phyloP scores from a whole-genome alignment of 768 basidiomycete species.

The Mycena leptocephala region DNA sequence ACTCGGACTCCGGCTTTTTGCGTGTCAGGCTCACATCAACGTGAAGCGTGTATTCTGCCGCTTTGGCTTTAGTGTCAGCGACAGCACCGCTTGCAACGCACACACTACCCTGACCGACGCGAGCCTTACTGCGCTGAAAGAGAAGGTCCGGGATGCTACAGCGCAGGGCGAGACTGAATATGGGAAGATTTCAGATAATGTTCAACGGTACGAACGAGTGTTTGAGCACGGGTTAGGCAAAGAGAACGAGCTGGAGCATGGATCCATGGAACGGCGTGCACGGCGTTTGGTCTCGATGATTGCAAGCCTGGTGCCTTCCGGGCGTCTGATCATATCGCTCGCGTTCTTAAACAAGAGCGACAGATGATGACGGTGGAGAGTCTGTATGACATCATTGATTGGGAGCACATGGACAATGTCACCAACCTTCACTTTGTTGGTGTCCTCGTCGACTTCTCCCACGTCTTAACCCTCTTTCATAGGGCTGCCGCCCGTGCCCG shows the following conservation, averaged over 20 bases:
- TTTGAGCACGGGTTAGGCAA: neutral
- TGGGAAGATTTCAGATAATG: neutral
- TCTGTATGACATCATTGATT: neutral
- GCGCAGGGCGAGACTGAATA: neutral
- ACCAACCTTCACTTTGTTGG: neutral
- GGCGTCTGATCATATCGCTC: neutral
- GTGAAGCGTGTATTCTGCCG: neutral
- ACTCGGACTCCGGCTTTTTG: neutral
- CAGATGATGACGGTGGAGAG: neutral
- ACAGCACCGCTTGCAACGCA: neutral
- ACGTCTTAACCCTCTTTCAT: too few species aligned
- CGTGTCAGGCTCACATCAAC: neutral
- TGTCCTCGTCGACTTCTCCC: too few species aligned
- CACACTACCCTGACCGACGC: neutral
- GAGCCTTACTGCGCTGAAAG: neutral
- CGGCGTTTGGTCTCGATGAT: neutral
- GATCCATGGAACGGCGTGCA: slow-evolving; percentile 7
- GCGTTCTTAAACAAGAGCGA: neutral
- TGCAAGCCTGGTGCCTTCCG: neutral
- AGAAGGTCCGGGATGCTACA: neutral
- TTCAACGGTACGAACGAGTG: neutral
- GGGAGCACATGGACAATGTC: neutral
- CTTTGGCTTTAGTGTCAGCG: neutral
- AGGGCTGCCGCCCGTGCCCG: too few species aligned
- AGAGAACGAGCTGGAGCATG: neutral